Percentiles rank a stretch among this genome's conserved stretches.
These are phyloP conservation scores for Chrysoporthe puriensis DNA, from an alignment of 2,329 filamentous ascomycete genomes.

Conservation along the genomic window DNA sequence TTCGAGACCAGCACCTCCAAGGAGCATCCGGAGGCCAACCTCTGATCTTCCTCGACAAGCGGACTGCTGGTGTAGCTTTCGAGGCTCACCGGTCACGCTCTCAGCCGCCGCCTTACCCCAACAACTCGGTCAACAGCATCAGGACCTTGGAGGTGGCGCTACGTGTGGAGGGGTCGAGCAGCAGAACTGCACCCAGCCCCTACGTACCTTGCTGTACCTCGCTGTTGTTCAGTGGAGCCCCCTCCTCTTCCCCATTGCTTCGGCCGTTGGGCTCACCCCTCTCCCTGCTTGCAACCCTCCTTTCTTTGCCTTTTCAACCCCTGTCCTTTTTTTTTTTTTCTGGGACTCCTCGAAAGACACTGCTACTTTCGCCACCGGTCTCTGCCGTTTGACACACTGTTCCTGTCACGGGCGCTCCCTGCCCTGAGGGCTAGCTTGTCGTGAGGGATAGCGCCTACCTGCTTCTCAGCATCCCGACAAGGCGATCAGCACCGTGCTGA, in stretches of 20 bases:
- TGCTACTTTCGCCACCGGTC: slow-evolving; percentile 14
- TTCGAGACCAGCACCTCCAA: not conserved
- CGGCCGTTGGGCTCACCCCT: slow-evolving; percentile 19
- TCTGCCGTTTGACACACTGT: slow-evolving; percentile 23
- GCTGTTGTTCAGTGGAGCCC: slow-evolving; percentile 21
- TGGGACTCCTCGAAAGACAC: slow-evolving; percentile 5
- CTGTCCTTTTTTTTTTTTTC: slow-evolving; percentile 4
- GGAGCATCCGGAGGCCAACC: not conserved
- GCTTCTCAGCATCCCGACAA: slow-evolving; percentile 13
- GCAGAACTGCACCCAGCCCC: slow-evolving; percentile 18
- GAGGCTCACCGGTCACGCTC: slow-evolving; percentile 13
- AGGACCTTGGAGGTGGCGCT: slow-evolving; percentile 3
- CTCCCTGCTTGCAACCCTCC: slow-evolving; percentile 13
- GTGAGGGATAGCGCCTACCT: slow-evolving; percentile 21
- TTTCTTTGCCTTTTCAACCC: slow-evolving; percentile 1
- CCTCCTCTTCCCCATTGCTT: slow-evolving; percentile 12
- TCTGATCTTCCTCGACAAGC: not conserved
- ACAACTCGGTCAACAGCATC: slow-evolving; percentile 25
- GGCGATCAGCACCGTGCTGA: slow-evolving; percentile 23
- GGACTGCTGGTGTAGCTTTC: not conserved
- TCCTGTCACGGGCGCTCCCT: slow-evolving; percentile 16
- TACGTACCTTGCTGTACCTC: slow-evolving; percentile 26
- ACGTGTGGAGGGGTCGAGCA: slow-evolving; percentile 18
- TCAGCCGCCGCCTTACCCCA: slow-evolving; percentile 22
- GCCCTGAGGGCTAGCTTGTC: slow-evolving; percentile 17